Evolutionary conservation across 805 yeast genomes (phyloP).

Genomic region (Candida yuanshanica): DNA sequence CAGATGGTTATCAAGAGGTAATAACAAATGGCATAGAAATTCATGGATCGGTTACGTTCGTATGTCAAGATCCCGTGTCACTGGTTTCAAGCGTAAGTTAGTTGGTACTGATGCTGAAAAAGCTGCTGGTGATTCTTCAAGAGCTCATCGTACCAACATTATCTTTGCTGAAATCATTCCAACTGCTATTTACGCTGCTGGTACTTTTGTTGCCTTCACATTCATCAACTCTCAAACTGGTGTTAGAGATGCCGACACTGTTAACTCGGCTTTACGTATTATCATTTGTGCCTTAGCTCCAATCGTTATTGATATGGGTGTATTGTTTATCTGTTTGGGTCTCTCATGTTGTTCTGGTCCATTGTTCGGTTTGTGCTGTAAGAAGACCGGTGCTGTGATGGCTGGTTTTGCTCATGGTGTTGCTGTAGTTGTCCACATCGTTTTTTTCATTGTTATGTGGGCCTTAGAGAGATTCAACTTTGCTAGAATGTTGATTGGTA

Average conservation of each 20-base stretch:
- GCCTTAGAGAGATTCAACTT: slow-evolving; percentile 90
- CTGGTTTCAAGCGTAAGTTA: slow-evolving; percentile 74
- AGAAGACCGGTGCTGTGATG: slow-evolving; percentile 89
- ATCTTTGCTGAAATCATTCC: slow-evolving; percentile 69
- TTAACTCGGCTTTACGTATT: slow-evolving; percentile 68
- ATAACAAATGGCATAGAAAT: slow-evolving; percentile 81
- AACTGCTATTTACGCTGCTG: slow-evolving; percentile 67
- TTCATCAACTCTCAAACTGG: slow-evolving; percentile 85
- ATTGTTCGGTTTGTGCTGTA: slow-evolving; percentile 87
- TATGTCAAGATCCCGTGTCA: slow-evolving; percentile 76
- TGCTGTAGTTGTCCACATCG: slow-evolving; percentile 81
- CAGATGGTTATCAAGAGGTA: slow-evolving; percentile 89
- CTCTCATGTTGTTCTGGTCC: slow-evolving; percentile 98
- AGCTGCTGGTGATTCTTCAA: slow-evolving; percentile 75
- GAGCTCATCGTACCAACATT: slow-evolving; percentile 76
- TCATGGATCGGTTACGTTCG: slow-evolving; percentile 85
- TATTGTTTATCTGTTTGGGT: slow-evolving; percentile 66
- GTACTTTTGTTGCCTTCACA: slow-evolving; percentile 74
- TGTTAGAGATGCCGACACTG: slow-evolving; percentile 47
- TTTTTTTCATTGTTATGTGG: slow-evolving; percentile 95
- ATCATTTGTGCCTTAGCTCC: slow-evolving; percentile 86
- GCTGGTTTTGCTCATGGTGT: slow-evolving; percentile 96
- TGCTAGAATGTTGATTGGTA: slow-evolving; percentile 80
- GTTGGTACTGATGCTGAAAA: slow-evolving; percentile 76
- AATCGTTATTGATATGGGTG: slow-evolving; percentile 85